Conservation (phyloP, 495 filamentous ascomycete species). For the Thozetella sp. region DNA sequence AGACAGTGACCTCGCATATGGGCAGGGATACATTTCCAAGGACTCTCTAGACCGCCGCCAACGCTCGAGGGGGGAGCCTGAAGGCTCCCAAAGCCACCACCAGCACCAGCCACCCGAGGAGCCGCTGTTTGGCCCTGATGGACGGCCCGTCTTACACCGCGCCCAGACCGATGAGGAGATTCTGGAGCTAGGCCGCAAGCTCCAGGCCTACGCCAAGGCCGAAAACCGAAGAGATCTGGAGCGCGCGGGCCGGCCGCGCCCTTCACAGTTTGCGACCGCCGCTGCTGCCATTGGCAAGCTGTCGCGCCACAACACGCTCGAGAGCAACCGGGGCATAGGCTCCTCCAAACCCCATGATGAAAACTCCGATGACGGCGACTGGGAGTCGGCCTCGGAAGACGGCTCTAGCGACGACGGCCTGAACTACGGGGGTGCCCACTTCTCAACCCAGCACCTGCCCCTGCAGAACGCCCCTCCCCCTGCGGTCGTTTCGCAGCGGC, state of each 20-base stretch:
- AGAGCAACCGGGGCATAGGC: conserved; percentile 30
- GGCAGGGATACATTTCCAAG: conserved; percentile 50
- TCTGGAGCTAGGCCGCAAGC: conserved; percentile 42
- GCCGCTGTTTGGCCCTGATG: conserved; percentile 23
- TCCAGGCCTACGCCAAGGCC: conserved; percentile 43
- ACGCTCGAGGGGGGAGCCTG: conserved; percentile 11
- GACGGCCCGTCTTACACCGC: conserved; percentile 22
- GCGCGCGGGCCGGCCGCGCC: conserved; percentile 34
- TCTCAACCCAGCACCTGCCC: conserved; percentile 25
- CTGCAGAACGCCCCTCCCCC: conserved; percentile 10
- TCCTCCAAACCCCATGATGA: conserved; percentile 35
- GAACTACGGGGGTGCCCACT: conserved; percentile 42
- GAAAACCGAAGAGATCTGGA: conserved; percentile 42
- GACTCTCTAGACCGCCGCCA: conserved; percentile 24
- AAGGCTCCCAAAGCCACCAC: conserved; percentile 5
- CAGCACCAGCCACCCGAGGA: conserved; percentile 13
- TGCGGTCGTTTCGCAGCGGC: conserved; percentile 21
- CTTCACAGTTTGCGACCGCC: conserved; percentile 35
- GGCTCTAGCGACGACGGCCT: conserved; percentile 39
- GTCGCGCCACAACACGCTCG: conserved; percentile 31
- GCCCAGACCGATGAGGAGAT: conserved; percentile 52
- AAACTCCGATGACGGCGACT: conserved; percentile 38
- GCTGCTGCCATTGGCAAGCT: conserved; percentile 34
- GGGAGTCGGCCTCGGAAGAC: conserved; percentile 44
- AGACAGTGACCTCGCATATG: conserved; percentile 56